phyloP scores from a whole-genome alignment of 1,139 yeast species.

The Candida gigantensis region DNA sequence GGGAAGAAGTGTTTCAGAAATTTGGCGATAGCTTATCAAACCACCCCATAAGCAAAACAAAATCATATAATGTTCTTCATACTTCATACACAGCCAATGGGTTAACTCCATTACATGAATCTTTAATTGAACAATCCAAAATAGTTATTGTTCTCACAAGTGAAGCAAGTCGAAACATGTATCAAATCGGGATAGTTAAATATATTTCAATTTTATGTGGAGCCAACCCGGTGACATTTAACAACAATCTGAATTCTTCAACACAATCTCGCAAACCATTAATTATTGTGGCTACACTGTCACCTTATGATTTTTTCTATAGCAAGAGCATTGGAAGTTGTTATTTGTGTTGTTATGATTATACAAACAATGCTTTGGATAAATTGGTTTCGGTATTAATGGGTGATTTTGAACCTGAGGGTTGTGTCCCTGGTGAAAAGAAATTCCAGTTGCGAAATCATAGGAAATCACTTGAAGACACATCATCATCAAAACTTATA shows the following conservation, averaged over 20 bases:
- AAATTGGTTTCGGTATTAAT: constrained; percentile 54
- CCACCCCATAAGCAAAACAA: constrained; percentile 29
- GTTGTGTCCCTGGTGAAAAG: constrained; percentile 59
- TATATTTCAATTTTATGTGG: constrained; percentile 59
- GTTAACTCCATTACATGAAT: constrained; percentile 57
- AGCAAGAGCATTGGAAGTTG: constrained; percentile 58
- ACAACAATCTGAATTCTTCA: constrained; percentile 8
- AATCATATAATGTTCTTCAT: constrained; percentile 53
- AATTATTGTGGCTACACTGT: constrained; percentile 61
- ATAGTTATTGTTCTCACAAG: constrained; percentile 61
- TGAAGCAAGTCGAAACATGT: constrained; percentile 64
- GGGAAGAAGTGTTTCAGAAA: constrained; percentile 59
- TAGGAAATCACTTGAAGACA: constrained; percentile 18
- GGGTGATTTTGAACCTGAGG: constrained; percentile 55
- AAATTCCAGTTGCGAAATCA: constrained; percentile 32
- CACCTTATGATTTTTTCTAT: constrained; percentile 64
- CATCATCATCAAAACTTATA: constrained; percentile 12
- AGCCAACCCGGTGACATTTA: constrained; percentile 41
- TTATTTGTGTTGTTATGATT: constrained; percentile 63
- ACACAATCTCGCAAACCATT: constrained; percentile 49
- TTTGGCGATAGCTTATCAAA: constrained; percentile 46
- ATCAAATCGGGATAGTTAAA: constrained; percentile 65
- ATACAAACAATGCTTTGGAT: constrained; percentile 52
- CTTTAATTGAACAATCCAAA: constrained; percentile 54
- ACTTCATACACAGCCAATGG: constrained; percentile 70